phyloP scores from a whole-genome alignment of 768 basidiomycete genomes.

The Daedaleopsis nitida region DNA sequence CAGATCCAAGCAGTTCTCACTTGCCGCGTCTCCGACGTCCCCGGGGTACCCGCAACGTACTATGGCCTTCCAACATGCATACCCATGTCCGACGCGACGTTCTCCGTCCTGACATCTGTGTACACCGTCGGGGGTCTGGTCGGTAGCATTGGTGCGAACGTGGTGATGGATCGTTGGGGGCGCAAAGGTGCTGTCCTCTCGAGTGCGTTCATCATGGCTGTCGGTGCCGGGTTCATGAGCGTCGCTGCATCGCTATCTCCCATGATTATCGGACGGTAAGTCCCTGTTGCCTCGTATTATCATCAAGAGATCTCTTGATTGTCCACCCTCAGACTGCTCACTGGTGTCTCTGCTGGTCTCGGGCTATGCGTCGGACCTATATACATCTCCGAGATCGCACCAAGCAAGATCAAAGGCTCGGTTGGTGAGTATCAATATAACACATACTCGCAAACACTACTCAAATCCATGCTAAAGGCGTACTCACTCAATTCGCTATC shows the following conservation, averaged over 20 bases:
- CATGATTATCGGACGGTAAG: constrained; percentile 69
- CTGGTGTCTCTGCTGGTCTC: constrained; percentile 72
- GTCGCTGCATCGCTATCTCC: constrained; percentile 56
- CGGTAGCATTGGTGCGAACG: constrained; percentile 70
- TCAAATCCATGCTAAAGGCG: constrained; percentile 45
- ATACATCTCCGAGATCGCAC: constrained; percentile 85
- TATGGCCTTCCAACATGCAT: constrained; percentile 72
- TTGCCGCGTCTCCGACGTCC: constrained; percentile 8
- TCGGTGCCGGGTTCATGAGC: constrained; percentile 69
- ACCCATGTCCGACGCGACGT: constrained; percentile 72
- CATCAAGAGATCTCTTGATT: neutral
- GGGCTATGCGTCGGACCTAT: constrained; percentile 82
- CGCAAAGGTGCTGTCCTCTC: constrained; percentile 65
- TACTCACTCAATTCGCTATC: constrained; percentile 80
- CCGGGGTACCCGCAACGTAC: constrained; percentile 21
- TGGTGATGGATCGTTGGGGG: constrained; percentile 70
- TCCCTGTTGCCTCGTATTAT: neutral
- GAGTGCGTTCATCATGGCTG: constrained; percentile 55
- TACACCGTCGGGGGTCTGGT: constrained; percentile 88
- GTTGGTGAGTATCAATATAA: constrained; percentile 52
- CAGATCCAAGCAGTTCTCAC: constrained; percentile 74
- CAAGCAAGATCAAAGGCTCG: constrained; percentile 70
- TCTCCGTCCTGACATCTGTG: constrained; percentile 81
- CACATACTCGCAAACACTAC: neutral
- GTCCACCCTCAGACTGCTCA: constrained; percentile 49